Evolutionary conservation across 345 rosid genomes (phyloP).

Genomic region (Sonneratia caseolaris): DNA sequence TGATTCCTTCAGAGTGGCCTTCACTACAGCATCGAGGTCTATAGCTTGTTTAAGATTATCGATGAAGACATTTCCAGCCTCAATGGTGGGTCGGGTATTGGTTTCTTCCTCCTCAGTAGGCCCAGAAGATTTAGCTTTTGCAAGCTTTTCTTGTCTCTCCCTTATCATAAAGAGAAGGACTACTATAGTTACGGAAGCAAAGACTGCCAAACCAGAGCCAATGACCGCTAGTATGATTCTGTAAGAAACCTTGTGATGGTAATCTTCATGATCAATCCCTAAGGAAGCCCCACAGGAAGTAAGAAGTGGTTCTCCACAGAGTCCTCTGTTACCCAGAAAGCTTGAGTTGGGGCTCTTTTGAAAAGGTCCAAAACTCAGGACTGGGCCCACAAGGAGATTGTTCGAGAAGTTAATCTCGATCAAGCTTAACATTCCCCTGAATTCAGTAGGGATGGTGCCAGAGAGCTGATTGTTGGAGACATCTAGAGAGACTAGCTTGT

Average conservation of each 20-base stretch:
- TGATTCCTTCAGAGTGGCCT: conserved; percentile 77
- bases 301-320: conserved; percentile 79
- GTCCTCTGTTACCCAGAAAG: conserved; percentile 70
- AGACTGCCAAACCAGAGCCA: conserved; percentile 88
- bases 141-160: conserved; percentile 85
- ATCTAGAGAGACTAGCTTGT: conserved; percentile 79
- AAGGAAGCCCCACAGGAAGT: conserved; percentile 38
- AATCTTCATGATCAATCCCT: conserved; percentile 29
- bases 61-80: conserved; percentile 68
- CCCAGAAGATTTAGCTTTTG: conserved; percentile 42
- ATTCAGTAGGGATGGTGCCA: conserved; percentile 59
- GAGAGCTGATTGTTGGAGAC: conserved; percentile 78
- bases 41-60: conserved; percentile 90
- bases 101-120: conserved; percentile 31
- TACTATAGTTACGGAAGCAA: conserved; percentile 68
- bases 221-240: conserved; percentile 72
- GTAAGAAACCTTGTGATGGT: conserved; percentile 80
- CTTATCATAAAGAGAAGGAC: conserved; percentile 90
- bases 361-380: conserved; percentile 67
- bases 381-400: conserved; percentile 60
- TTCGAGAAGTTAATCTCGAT: conserved; percentile 84
- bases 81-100: conserved; percentile 47
- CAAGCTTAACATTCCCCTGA: conserved; percentile 81
- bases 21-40: conserved; percentile 77
- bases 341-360: conserved; percentile 81